Conservation (phyloP, 768 basidiomycete genomes). For the Cubamyces lactineus region DNA sequence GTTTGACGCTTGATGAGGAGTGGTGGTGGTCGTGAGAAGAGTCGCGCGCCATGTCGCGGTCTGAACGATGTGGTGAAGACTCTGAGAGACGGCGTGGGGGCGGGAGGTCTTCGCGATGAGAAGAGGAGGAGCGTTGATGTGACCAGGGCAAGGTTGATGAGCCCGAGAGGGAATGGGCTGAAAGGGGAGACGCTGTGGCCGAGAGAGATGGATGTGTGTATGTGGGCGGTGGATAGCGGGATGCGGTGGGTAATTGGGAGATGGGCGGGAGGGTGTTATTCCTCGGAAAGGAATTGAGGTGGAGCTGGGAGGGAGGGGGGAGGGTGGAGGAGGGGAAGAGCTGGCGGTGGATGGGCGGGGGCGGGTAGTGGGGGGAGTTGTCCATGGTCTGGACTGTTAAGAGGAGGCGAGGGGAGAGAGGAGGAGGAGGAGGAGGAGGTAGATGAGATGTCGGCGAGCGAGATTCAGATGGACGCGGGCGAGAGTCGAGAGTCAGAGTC, state of each 20-base stretch:
- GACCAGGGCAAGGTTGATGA: slow-evolving; percentile 37
- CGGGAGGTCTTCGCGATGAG: slow-evolving; percentile 38
- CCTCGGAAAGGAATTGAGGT: slow-evolving; percentile 39
- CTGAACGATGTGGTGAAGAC: slow-evolving; percentile 22
- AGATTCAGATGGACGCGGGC: slow-evolving; percentile 5
- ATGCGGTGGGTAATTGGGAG: slow-evolving; percentile 33
- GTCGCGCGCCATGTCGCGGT: slow-evolving; percentile 32
- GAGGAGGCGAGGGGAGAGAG: slow-evolving; percentile 18
- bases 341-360: slow-evolving; percentile 38
- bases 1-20: slow-evolving; percentile 28
- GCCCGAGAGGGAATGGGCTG: slow-evolving; percentile 32
- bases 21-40: slow-evolving; percentile 23
- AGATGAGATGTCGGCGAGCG: background rate
- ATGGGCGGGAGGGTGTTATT: slow-evolving; percentile 47
- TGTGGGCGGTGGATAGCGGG: slow-evolving; percentile 39
- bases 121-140: slow-evolving; percentile 37
- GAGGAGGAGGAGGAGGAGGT: slow-evolving; percentile 1
- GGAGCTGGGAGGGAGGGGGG: slow-evolving; percentile 47
- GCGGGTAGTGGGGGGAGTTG: slow-evolving; percentile 30
- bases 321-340: slow-evolving; percentile 49
- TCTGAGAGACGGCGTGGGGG: slow-evolving; percentile 33
- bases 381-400: slow-evolving; percentile 31
- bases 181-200: slow-evolving; percentile 33
- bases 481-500: background rate
- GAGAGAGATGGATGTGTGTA: slow-evolving; percentile 41